These are phyloP conservation scores for Skeletonema marinoi DNA, from an alignment of 108 stramenopile species.

Conservation along the genomic window DNA sequence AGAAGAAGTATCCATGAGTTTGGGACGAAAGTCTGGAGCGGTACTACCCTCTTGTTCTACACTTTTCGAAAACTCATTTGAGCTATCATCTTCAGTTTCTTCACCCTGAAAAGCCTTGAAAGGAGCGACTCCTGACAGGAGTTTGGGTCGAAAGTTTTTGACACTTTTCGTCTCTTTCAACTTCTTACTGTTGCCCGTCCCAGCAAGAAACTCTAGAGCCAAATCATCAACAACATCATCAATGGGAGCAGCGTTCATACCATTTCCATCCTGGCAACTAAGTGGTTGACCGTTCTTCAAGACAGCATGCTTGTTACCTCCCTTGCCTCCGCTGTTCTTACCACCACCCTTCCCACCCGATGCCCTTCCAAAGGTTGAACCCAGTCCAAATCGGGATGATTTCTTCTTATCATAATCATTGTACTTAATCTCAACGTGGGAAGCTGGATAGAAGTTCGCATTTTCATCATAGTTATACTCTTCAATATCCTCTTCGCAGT, in stretches of 20 bases:
- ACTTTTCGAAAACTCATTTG: not conserved
- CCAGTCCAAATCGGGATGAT: not conserved
- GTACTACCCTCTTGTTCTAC: not conserved
- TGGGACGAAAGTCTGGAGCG: not conserved
- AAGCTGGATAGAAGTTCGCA: not conserved
- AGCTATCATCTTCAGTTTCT: not conserved
- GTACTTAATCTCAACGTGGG: not conserved
- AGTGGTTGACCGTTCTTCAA: not conserved
- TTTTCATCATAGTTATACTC: not conserved
- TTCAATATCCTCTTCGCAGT: not conserved
- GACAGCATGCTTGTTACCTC: not conserved
- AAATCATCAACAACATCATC: conserved; percentile 2
- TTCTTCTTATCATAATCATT: not conserved
- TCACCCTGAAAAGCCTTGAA: not conserved
- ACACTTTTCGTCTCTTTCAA: not conserved
- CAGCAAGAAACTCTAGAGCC: conserved; percentile 10
- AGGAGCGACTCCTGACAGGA: not conserved
- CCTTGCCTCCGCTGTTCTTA: too few relatives aligned
- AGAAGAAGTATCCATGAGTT: not conserved
- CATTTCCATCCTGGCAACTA: conserved; percentile 1
- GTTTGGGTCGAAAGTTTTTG: not conserved
- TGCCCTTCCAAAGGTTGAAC: not conserved
- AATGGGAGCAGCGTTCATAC: not conserved
- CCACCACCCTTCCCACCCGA: not conserved
- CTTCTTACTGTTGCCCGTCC: conserved; percentile 9